Conservation (phyloP, 2,329 filamentous ascomycete species). For the Scedosporium boydii region DNA sequence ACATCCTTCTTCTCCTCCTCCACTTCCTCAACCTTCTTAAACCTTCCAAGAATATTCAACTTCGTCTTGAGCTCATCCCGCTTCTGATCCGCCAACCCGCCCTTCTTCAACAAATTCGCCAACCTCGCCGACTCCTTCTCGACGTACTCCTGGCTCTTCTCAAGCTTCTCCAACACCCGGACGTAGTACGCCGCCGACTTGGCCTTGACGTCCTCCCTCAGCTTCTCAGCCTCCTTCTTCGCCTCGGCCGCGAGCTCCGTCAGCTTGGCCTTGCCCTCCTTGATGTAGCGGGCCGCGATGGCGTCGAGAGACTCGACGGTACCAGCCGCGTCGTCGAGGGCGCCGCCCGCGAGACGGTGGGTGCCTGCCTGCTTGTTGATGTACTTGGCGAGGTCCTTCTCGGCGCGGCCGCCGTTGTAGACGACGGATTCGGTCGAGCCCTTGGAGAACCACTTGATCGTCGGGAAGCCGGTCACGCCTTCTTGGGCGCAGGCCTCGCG, state of each 20-base stretch:
- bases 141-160: slow-evolving; percentile 66
- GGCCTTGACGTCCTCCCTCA: slow-evolving; percentile 53
- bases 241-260: slow-evolving; percentile 57
- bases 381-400: slow-evolving; percentile 68
- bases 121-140: slow-evolving; percentile 79
- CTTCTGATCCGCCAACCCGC: slow-evolving; percentile 76
- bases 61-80: slow-evolving; percentile 78
- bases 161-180: slow-evolving; percentile 79
- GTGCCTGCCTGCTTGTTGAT: slow-evolving; percentile 86
- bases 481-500: slow-evolving; percentile 69
- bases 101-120: slow-evolving; percentile 73
- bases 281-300: slow-evolving; percentile 61
- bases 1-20: slow-evolving; percentile 30
- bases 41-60: slow-evolving; percentile 79
- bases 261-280: slow-evolving; percentile 46
- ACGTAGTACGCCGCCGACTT: slow-evolving; percentile 93
- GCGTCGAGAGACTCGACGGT: slow-evolving; percentile 71
- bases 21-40: slow-evolving; percentile 58
- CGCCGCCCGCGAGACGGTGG: slow-evolving; percentile 72
- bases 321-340: slow-evolving; percentile 68
- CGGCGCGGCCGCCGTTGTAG: slow-evolving; percentile 69
- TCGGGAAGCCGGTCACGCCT: slow-evolving; percentile 80
- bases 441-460: slow-evolving; percentile 94
- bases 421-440: slow-evolving; percentile 62
- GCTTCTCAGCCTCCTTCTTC: slow-evolving; percentile 56